Conservation (phyloP, 441 rosid species). For the Macaranga tanarius region DNA sequence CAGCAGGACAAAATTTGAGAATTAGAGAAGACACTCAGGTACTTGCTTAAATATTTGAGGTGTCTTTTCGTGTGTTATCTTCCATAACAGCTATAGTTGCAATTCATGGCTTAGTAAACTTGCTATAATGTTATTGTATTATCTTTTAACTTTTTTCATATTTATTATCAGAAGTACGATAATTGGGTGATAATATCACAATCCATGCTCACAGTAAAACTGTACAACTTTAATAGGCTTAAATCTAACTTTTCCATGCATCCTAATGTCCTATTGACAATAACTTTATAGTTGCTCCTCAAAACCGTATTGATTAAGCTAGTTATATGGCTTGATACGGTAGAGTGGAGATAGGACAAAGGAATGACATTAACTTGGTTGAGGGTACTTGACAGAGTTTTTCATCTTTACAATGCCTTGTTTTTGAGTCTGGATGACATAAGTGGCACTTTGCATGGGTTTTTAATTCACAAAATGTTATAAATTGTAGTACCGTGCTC, state of each 20-base stretch:
- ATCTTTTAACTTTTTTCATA: neutral
- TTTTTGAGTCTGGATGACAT: slow-evolving; percentile 2
- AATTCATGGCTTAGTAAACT: neutral
- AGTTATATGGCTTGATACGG: slow-evolving; percentile 2
- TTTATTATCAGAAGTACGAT: neutral
- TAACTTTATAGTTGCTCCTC: neutral
- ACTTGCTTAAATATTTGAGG: slow-evolving; percentile 16
- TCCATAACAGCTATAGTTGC: neutral
- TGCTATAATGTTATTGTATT: neutral
- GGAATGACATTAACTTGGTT: neutral
- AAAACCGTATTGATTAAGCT: slow-evolving; percentile 1
- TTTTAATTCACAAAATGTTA: neutral
- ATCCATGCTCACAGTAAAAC: neutral
- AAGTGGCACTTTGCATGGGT: neutral
- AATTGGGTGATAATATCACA: neutral
- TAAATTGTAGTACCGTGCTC: neutral
- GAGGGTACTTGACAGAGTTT: neutral
- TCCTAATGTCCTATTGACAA: neutral
- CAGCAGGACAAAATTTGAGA: slow-evolving; percentile 95
- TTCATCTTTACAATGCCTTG: neutral
- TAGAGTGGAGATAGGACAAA: neutral
- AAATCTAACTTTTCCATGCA: slow-evolving; percentile 1
- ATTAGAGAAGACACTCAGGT: slow-evolving; percentile 99
- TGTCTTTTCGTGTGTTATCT: slow-evolving; percentile 1
- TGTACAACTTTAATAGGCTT: neutral